phyloP scores from a whole-genome alignment of 2,329 filamentous ascomycete genomes.

The Penicillium thymicola region DNA sequence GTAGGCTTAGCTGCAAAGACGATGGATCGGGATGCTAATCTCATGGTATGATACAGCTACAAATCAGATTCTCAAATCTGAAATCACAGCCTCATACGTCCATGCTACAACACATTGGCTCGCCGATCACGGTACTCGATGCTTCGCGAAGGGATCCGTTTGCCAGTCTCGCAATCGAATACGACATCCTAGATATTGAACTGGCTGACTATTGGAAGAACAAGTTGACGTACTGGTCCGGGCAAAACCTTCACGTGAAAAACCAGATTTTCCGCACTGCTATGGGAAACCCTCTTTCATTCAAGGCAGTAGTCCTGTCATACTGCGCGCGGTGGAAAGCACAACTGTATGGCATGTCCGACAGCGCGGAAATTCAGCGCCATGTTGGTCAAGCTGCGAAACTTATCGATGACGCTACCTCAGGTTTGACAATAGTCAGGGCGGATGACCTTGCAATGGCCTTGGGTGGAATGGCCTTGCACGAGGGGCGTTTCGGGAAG shows the following conservation, averaged over 20 bases:
- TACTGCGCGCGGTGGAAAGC: slow-evolving; percentile 40
- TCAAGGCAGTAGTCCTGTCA: slow-evolving; percentile 36
- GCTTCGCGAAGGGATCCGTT: slow-evolving; percentile 34
- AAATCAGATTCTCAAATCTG: slow-evolving; percentile 12
- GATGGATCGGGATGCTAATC: slow-evolving; percentile 1
- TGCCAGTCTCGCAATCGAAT: slow-evolving; percentile 27
- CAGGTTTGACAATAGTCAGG: slow-evolving; percentile 20
- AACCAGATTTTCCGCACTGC: slow-evolving; percentile 35
- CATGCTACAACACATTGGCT: slow-evolving; percentile 11
- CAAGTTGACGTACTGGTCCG: slow-evolving; percentile 42
- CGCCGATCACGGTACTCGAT: slow-evolving; percentile 28
- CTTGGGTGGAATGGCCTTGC: slow-evolving; percentile 35
- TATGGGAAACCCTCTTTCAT: slow-evolving; percentile 34
- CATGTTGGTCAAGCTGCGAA: slow-evolving; percentile 28
- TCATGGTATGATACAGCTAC: slow-evolving; percentile 11
- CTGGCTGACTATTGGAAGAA: slow-evolving; percentile 37
- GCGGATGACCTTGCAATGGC: slow-evolving; percentile 34
- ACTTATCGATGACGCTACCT: slow-evolving; percentile 29
- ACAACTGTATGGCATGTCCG: slow-evolving; percentile 22
- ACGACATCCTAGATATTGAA: slow-evolving; percentile 29
- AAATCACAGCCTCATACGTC: slow-evolving; percentile 11
- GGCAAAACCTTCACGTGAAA: slow-evolving; percentile 39
- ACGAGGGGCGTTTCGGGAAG: slow-evolving; percentile 40
- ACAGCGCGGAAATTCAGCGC: slow-evolving; percentile 26
- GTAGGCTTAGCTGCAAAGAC: neutral